phyloP scores from a whole-genome alignment of 768 basidiomycete genomes.

The Coprinopsis strossmayeri region DNA sequence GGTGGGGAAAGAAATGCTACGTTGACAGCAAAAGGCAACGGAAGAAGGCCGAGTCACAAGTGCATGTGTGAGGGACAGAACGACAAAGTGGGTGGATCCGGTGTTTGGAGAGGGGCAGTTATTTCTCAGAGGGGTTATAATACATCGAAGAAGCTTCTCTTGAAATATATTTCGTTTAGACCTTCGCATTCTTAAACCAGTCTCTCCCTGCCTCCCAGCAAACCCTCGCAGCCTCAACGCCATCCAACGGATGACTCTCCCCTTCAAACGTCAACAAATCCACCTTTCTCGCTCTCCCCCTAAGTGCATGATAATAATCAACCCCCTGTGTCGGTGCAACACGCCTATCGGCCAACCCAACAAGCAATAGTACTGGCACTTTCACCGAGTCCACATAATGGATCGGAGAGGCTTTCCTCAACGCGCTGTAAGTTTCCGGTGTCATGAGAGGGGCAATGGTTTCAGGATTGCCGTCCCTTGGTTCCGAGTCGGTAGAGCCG shows the following conservation, averaged over 20 bases:
- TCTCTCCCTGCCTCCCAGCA: slow-evolving; percentile 45
- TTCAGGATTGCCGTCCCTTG: slow-evolving; percentile 6
- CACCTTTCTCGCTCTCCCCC: slow-evolving; percentile 32
- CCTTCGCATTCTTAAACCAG: too few relatives aligned
- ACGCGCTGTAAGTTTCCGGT: slow-evolving; percentile 33
- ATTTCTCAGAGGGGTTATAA: too few relatives aligned
- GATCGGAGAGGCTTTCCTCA: slow-evolving; percentile 53
- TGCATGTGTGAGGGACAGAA: too few relatives aligned
- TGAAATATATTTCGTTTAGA: too few relatives aligned
- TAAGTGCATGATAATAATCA: slow-evolving; percentile 62
- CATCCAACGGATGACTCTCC: slow-evolving; percentile 58
- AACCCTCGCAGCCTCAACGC: slow-evolving; percentile 52
- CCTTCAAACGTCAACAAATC: slow-evolving; percentile 58
- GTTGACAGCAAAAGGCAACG: too few relatives aligned
- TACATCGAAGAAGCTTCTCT: too few relatives aligned
- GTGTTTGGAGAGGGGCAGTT: too few relatives aligned
- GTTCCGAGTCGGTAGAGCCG: slow-evolving; percentile 2
- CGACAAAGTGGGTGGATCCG: too few relatives aligned
- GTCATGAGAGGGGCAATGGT: slow-evolving; percentile 30
- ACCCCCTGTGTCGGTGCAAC: slow-evolving; percentile 59
- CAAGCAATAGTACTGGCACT: slow-evolving; percentile 47
- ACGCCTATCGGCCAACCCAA: slow-evolving; percentile 56
- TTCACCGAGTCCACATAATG: slow-evolving; percentile 41
- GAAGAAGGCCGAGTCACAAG: too few relatives aligned
- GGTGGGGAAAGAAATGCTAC: too few relatives aligned